phyloP scores from a whole-genome alignment of 192 early-diverging fungal species.

The Umbelopsis ramanniana region DNA sequence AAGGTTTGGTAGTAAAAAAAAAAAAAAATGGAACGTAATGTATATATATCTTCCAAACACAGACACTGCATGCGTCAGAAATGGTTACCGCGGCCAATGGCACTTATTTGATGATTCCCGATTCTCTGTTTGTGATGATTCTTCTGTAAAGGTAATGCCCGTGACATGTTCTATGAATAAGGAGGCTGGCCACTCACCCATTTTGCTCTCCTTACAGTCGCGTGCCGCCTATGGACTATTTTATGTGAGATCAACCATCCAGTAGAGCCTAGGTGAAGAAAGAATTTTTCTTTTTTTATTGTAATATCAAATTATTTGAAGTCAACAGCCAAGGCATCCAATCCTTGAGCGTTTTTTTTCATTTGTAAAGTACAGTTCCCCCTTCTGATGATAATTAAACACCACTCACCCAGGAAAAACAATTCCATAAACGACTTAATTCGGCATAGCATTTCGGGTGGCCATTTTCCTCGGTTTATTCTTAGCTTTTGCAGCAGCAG shows the following conservation, averaged over 20 bases:
- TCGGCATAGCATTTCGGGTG: too few relatives aligned
- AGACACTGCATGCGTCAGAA: slow-evolving; percentile 72
- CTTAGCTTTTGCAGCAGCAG: too few relatives aligned
- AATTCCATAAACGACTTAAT: too few relatives aligned
- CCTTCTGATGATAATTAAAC: too few relatives aligned
- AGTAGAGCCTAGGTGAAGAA: neutral
- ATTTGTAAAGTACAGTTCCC: too few relatives aligned
- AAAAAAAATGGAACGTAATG: too few relatives aligned
- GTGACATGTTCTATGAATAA: neutral
- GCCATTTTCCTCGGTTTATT: too few relatives aligned
- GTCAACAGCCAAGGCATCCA: too few relatives aligned
- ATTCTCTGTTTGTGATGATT: slow-evolving; percentile 61
- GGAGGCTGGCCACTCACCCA: neutral
- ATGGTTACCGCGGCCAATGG: slow-evolving; percentile 70
- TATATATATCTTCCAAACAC: neutral
- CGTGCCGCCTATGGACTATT: slow-evolving; percentile 67
- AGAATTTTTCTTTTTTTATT: neutral
- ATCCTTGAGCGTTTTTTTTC: too few relatives aligned
- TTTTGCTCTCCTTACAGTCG: slow-evolving; percentile 33
- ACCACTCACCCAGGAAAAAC: too few relatives aligned
- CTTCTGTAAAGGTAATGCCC: slow-evolving; percentile 54
- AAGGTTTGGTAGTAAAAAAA: too few relatives aligned
- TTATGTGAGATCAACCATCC: slow-evolving; percentile 49
- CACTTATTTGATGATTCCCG: slow-evolving; percentile 86
- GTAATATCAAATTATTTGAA: neutral